A percentile compares a stretch with the other conserved stretches of the same genome.
Conservation (phyloP, 805 yeast genomes). For the Kuraishia molischiana region DNA sequence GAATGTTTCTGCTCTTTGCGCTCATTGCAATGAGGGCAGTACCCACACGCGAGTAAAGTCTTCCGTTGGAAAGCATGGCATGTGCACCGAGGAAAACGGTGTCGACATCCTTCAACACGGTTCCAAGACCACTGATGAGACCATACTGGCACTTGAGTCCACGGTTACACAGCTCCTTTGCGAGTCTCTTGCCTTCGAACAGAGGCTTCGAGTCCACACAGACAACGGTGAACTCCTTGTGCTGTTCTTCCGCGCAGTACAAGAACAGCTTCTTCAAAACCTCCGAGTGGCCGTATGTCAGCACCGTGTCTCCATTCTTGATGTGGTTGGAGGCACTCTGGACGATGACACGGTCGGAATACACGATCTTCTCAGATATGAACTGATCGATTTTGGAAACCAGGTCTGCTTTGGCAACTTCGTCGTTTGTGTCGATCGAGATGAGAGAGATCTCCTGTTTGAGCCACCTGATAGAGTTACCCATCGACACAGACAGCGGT, state of each 20-base stretch:
- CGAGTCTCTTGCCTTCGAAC: conserved; percentile 82
- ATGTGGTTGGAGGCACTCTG: conserved; percentile 75
- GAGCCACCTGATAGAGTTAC: conserved; percentile 94
- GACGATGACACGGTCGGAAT: conserved; percentile 75
- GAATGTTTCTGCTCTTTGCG: conserved; percentile 80
- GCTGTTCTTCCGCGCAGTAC: conserved; percentile 51
- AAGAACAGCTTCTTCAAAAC: conserved; percentile 71
- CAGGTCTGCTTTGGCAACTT: conserved; percentile 56
- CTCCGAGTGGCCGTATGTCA: conserved; percentile 83
- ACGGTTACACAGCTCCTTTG: conserved; percentile 47
- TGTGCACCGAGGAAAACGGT: conserved; percentile 93
- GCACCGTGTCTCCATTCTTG: conserved; percentile 62
- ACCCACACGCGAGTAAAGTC: conserved; percentile 88
- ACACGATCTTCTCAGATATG: conserved; percentile 74
- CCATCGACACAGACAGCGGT: conserved; percentile 91
- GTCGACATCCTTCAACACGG: conserved; percentile 79
- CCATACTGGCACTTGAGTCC: conserved; percentile 74
- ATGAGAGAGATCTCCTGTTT: conserved; percentile 86
- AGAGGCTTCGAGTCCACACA: conserved; percentile 91
- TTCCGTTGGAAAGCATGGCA: conserved; percentile 92
- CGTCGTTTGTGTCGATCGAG: conserved; percentile 61
- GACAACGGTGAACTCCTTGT: conserved; percentile 64
- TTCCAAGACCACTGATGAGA: conserved; percentile 66
- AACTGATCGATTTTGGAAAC: conserved; percentile 67
- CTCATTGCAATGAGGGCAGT: conserved; percentile 90